Evolutionary conservation across 768 basidiomycete species (phyloP).

Genomic region (Phanerochaete carnosa): DNA sequence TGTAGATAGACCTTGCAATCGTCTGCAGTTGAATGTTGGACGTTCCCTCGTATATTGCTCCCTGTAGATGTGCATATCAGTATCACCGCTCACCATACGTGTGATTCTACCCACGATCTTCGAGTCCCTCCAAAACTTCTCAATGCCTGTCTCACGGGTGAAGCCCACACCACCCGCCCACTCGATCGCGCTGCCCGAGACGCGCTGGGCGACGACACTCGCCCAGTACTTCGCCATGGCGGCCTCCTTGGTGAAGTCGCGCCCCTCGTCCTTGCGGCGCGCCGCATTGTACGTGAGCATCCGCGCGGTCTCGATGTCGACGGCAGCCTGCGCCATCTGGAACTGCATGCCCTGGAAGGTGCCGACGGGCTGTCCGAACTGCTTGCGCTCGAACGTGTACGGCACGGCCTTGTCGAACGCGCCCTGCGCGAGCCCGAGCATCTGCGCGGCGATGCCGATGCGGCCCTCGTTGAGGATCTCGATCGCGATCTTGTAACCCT

Average conservation of each 20-base stretch:
- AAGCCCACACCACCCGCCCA: slow-evolving; percentile 95
- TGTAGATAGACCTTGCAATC: slow-evolving; percentile 83
- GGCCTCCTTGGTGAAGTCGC: slow-evolving; percentile 85
- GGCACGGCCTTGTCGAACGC: slow-evolving; percentile 95
- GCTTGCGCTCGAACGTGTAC: slow-evolving; percentile 90
- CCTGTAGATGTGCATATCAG: slow-evolving; percentile 38
- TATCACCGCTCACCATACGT: background rate
- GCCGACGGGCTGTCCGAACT: slow-evolving; percentile 92
- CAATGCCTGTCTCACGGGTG: slow-evolving; percentile 91
- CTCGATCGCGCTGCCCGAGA: slow-evolving; percentile 88
- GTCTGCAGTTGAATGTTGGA: slow-evolving; percentile 98
- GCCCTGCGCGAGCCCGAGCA: slow-evolving; percentile 97
- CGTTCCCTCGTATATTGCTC: slow-evolving; percentile 91
- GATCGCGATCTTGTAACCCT: slow-evolving; percentile 96
- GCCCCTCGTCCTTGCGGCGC: slow-evolving; percentile 88
- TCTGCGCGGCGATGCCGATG: slow-evolving; percentile 97
- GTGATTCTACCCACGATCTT: slow-evolving; percentile 72
- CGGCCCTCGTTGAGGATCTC: slow-evolving; percentile 97
- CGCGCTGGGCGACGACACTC: slow-evolving; percentile 84
- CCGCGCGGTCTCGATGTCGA: slow-evolving; percentile 87
- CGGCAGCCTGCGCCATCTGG: slow-evolving; percentile 88
- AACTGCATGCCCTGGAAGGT: slow-evolving; percentile 96
- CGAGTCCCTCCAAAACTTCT: slow-evolving; percentile 95
- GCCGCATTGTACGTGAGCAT: slow-evolving; percentile 97
- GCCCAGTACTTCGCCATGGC: slow-evolving; percentile 98